A percentile compares a stretch with the other conserved stretches of the same genome.
These are phyloP conservation scores for Teunomyces panamensis DNA, from an alignment of 805 yeast genomes.

Conservation along the genomic window DNA sequence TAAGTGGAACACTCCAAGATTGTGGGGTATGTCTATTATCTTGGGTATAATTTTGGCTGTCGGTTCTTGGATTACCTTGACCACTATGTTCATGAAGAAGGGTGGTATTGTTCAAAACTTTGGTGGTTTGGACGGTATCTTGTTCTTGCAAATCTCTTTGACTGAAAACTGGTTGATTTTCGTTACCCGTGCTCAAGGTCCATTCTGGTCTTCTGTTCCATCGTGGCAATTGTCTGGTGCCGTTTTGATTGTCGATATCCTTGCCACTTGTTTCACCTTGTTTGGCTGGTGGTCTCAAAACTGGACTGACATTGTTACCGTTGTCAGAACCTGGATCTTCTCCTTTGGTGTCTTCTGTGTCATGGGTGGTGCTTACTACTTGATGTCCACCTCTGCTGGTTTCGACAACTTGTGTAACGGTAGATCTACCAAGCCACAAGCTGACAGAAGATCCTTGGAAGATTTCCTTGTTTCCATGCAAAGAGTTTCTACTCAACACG, in stretches of 20 bases:
- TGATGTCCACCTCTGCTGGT: conserved; percentile 78
- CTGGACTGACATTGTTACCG: conserved; percentile 95
- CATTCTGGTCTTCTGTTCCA: conserved; percentile 96
- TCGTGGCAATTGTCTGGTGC: conserved; percentile 98
- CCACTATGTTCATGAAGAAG: conserved; percentile 86
- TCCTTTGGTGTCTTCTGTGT: conserved; percentile 96
- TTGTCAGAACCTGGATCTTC: conserved; percentile 92
- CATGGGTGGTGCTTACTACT: conserved; percentile 94
- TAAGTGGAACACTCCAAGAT: conserved; percentile 94
- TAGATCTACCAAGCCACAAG: conserved; percentile 57
- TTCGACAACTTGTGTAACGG: conserved; percentile 86
- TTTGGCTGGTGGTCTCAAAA: conserved; percentile 98
- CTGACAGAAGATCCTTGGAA: conserved; percentile 67
- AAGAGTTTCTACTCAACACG: conserved; percentile 88
- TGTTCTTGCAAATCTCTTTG: conserved; percentile 89
- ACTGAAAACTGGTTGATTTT: conserved; percentile 97
- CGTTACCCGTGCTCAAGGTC: conserved; percentile 96
- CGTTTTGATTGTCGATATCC: conserved; percentile 81
- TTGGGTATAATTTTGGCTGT: conserved; percentile 83
- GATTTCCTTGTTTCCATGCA: conserved; percentile 84
- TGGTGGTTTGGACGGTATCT: conserved; percentile 86
- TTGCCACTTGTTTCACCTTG: conserved; percentile 87
- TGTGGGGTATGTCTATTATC: conserved; percentile 93
- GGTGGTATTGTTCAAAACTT: conserved; percentile 96
- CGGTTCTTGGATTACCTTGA: conserved; percentile 93